Percentiles rank a stretch among this genome's conserved stretches.
Evolutionary conservation across 352 stramenopile species (phyloP).

Genomic region (Peronospora belbahrii): DNA sequence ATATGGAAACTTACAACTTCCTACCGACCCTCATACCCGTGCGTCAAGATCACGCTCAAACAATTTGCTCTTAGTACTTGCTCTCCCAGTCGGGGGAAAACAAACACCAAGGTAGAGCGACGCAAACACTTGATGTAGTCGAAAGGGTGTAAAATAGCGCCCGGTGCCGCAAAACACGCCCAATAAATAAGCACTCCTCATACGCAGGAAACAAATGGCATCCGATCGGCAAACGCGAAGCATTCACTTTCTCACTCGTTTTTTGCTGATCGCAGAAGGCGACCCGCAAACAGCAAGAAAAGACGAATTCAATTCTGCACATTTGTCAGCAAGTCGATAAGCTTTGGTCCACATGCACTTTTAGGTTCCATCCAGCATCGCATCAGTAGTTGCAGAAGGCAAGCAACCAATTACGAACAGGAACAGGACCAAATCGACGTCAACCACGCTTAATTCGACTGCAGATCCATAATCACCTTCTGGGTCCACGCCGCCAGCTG

Average conservation of each 20-base stretch:
- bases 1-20: constrained; percentile 13
- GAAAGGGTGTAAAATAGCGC: neutral
- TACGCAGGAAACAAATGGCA: constrained; percentile 15
- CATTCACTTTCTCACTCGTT: constrained; percentile 5
- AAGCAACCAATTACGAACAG: constrained; percentile 18
- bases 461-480: constrained; percentile 64
- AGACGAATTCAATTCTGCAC: constrained; percentile 10
- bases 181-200: constrained; percentile 30
- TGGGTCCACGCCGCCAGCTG: constrained; percentile 70
- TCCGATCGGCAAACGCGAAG: constrained; percentile 3
- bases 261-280: constrained; percentile 25
- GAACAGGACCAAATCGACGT: constrained; percentile 5
- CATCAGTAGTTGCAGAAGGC: constrained; percentile 24
- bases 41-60: constrained; percentile 1
- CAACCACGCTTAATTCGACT: constrained; percentile 34
- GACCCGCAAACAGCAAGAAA: constrained; percentile 16
- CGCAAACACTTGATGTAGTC: constrained; percentile 4
- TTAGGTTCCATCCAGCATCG: constrained; percentile 1
- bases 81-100: constrained; percentile 26
- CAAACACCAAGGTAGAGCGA: constrained; percentile 13
- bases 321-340: constrained; percentile 24
- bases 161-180: constrained; percentile 19
- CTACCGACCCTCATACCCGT: constrained; percentile 11
- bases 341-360: constrained; percentile 3
- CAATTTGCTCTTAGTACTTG: constrained; percentile 4